Conservation (phyloP, 176 grass and related monocot genomes). For the Avena sativa region DNA sequence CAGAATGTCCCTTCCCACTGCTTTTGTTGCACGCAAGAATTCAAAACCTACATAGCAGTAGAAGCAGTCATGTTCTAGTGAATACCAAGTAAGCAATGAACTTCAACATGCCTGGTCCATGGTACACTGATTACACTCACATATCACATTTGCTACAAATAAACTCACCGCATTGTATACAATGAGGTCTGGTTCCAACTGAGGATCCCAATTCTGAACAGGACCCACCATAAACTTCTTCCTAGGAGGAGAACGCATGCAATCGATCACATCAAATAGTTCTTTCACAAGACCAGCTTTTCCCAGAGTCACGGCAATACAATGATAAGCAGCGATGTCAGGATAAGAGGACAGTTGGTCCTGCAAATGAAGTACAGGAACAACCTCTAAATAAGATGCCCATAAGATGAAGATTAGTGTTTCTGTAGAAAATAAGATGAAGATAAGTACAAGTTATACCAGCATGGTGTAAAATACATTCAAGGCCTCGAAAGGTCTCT, state of each 20-base stretch:
- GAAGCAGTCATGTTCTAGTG: slow-evolving; percentile 30
- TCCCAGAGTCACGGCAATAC: slow-evolving; percentile 88
- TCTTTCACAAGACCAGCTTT: slow-evolving; percentile 96
- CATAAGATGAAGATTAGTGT: slow-evolving; percentile 23
- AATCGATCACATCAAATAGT: slow-evolving; percentile 97
- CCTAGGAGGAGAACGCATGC: slow-evolving; percentile 69
- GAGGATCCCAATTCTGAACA: slow-evolving; percentile 88
- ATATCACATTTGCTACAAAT: slow-evolving; percentile 27
- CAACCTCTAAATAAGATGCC: slow-evolving; percentile 19
- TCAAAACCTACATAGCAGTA: slow-evolving; percentile 69
- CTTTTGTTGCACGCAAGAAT: slow-evolving; percentile 91
- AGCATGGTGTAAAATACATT: slow-evolving; percentile 89
- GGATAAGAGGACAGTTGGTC: slow-evolving; percentile 92
- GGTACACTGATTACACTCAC: slow-evolving; percentile 5
- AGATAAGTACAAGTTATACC: slow-evolving; percentile 55
- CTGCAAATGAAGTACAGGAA: slow-evolving; percentile 59
- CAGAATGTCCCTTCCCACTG: slow-evolving; percentile 99
- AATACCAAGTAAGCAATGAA: slow-evolving; percentile 35
- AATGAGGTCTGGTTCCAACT: slow-evolving; percentile 88
- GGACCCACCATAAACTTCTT: slow-evolving; percentile 77
- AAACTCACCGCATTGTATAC: slow-evolving; percentile 86
- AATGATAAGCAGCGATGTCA: slow-evolving; percentile 90
- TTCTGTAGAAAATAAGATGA: slow-evolving; percentile 21
- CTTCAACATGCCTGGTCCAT: slow-evolving; percentile 7
- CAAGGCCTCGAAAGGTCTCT: slow-evolving; percentile 81